Base-by-base conservation (phyloP, 139 green algal genomes). In the Tetradesmus lagerheimii region DNA sequence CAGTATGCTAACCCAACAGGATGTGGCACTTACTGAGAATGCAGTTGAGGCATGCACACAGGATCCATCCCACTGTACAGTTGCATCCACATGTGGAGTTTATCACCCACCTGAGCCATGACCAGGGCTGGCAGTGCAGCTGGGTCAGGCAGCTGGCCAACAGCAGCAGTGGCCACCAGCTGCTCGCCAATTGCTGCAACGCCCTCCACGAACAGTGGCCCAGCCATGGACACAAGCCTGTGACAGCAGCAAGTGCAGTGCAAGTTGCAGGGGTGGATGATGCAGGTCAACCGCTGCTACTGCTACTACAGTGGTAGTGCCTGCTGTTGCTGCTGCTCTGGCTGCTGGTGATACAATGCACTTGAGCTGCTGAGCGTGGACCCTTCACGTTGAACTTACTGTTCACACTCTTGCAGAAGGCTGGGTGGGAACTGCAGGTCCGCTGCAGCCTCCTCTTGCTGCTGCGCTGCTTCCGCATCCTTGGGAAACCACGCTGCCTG, bases 131-230 rank as follows among this genome's bases (percentile, higher is more conserved):
- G 31, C 29, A 88, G 82, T 43, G 82, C 53, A 25, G 34, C 29
- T 12, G 53, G 20, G 35, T 62, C 35, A 11, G 53, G 35, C 18
- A 88, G 82, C 18, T 88, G 82, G 12, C 82, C 82, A n/a, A 88
- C 57, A 27, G 25, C 66, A 38, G 47, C 71, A 38, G 53, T 88
- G 35, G 82, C 82, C 11, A 88, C 82, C 57, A 88, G 57, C 57
- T 88, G 82, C 57, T 88, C 53, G 29, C 53, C 57, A 57, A 88
- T 88, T 16, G 82, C 82, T 77, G 82, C 82, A n/a, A 88, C 57
- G 27, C 82, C 82, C 57, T 88, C 82, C 23, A 88, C 31, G 39
- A 88, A 88, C 82, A 88, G 67, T 11, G 82, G 82, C 4, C 82
- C 82, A 37, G 82, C 82, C 27, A 88, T 50, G 4, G 38, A 18